phyloP scores from a whole-genome alignment of 2,329 filamentous ascomycete species.

The Plectosphaerella cucumerina region DNA sequence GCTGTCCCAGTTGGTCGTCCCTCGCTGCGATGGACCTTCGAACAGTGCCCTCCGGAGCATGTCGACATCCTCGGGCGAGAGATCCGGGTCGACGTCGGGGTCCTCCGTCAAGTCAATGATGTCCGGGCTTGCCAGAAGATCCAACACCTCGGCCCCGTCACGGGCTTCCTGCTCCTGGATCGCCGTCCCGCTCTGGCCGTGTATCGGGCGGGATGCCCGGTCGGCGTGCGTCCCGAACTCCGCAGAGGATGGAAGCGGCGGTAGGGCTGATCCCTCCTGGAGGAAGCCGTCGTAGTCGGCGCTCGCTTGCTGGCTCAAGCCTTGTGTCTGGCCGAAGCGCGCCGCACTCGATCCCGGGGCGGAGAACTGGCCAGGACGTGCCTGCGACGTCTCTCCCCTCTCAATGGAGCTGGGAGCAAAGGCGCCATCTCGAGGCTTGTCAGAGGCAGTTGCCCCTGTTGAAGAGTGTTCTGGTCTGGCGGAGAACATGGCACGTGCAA shows the following conservation, averaged over 20 bases:
- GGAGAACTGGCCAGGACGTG: background rate
- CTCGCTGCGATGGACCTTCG: constrained; percentile 3
- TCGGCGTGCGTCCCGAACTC: too few relatives aligned
- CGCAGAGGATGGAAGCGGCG: too few relatives aligned
- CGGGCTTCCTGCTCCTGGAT: constrained; percentile 6
- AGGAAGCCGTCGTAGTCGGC: background rate
- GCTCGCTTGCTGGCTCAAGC: background rate
- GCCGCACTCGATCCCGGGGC: background rate
- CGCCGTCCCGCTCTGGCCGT: background rate
- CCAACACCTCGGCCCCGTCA: constrained; percentile 11
- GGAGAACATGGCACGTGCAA: background rate
- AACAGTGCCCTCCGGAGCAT: constrained; percentile 21
- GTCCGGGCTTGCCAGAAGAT: constrained; percentile 9
- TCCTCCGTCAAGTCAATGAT: constrained; percentile 10
- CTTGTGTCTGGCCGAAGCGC: background rate
- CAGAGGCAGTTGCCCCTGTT: background rate
- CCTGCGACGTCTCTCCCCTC: background rate
- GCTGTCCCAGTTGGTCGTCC: constrained; percentile 32
- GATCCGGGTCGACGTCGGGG: constrained; percentile 5
- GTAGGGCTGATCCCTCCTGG: background rate
- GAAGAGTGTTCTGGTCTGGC: background rate
- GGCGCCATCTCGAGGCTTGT: background rate
- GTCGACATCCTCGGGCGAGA: constrained; percentile 13
- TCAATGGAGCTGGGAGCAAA: background rate
- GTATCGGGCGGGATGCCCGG: too few relatives aligned